Conservation (phyloP, 2,329 filamentous ascomycete species). For the Paraphaeosphaeria minitans region DNA sequence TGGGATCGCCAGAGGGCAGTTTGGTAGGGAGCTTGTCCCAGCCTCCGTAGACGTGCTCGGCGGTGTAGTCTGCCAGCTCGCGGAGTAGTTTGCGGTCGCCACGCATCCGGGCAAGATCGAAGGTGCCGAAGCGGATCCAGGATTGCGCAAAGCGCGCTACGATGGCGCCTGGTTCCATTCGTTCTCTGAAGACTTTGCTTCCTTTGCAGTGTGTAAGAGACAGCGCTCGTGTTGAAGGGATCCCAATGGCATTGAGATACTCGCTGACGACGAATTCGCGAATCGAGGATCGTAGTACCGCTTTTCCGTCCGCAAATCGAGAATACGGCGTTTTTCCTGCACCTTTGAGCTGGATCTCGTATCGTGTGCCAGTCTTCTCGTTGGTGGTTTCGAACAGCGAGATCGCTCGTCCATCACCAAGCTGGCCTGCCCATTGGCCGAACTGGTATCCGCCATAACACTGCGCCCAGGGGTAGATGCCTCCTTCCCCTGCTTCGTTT, state of each 20-base stretch:
- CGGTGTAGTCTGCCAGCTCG: slow-evolving; percentile 78
- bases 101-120: slow-evolving; percentile 84
- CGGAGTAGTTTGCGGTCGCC: slow-evolving; percentile 78
- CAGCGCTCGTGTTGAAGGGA: slow-evolving; percentile 85
- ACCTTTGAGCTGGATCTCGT: slow-evolving; percentile 93
- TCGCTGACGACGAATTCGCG: slow-evolving; percentile 94
- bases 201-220: slow-evolving; percentile 69
- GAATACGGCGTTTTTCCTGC: slow-evolving; percentile 94
- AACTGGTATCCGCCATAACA: slow-evolving; percentile 81
- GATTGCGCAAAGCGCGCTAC: slow-evolving; percentile 88
- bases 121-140: slow-evolving; percentile 94
- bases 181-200: slow-evolving; percentile 73
- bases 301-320: slow-evolving; percentile 93
- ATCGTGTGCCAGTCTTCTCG: slow-evolving; percentile 70
- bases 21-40: slow-evolving; percentile 80
- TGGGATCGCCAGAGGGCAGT: slow-evolving; percentile 54
- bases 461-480: slow-evolving; percentile 96
- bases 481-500: slow-evolving; percentile 45
- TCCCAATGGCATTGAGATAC: slow-evolving; percentile 79
- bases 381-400: slow-evolving; percentile 91
- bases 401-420: slow-evolving; percentile 93
- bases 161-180: slow-evolving; percentile 86
- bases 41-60: slow-evolving; percentile 83
- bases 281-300: slow-evolving; percentile 89
- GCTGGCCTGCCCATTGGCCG: slow-evolving; percentile 92